phyloP scores from a whole-genome alignment of 352 stramenopile genomes.

The Pythium scleroteichum region DNA sequence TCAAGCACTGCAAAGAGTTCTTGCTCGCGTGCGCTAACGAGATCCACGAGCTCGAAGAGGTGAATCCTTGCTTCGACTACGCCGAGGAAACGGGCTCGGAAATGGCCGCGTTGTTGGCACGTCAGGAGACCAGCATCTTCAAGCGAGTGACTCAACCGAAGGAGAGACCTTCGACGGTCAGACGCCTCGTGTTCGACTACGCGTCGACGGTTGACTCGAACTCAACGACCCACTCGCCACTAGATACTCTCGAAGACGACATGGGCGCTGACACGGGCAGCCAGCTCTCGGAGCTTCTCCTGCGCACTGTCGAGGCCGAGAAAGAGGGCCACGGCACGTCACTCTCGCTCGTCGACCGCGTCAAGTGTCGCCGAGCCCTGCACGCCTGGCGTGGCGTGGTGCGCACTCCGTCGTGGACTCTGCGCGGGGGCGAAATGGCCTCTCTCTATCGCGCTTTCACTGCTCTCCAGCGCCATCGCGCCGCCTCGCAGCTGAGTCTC shows the following conservation, averaged over 20 bases:
- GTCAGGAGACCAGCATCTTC: too few relatives aligned
- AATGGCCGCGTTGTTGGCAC: background rate
- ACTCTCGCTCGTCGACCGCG: constrained; percentile 13
- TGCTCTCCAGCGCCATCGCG: constrained; percentile 41
- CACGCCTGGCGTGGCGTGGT: constrained; percentile 15
- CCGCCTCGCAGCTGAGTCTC: constrained; percentile 31
- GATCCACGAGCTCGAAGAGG: constrained; percentile 77
- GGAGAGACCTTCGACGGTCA: too few relatives aligned
- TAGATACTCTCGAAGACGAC: constrained; percentile 40
- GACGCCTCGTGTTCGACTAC: constrained; percentile 43
- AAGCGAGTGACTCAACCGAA: background rate
- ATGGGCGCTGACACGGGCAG: constrained; percentile 51
- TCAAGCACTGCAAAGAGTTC: constrained; percentile 67
- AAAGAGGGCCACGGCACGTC: constrained; percentile 18
- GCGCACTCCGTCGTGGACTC: constrained; percentile 20
- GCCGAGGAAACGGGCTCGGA: constrained; percentile 50
- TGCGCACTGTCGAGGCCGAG: constrained; percentile 37
- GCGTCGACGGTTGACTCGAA: constrained; percentile 28
- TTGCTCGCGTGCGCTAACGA: constrained; percentile 77
- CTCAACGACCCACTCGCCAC: constrained; percentile 8
- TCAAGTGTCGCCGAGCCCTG: constrained; percentile 35
- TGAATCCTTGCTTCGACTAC: constrained; percentile 73
- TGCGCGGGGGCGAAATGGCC: constrained; percentile 26
- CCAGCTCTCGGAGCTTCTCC: constrained; percentile 55
- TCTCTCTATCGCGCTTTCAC: constrained; percentile 47